These are phyloP conservation scores for Tilletia horrida DNA, from an alignment of 1,284 basidiomycete genomes.

Conservation along the genomic window DNA sequence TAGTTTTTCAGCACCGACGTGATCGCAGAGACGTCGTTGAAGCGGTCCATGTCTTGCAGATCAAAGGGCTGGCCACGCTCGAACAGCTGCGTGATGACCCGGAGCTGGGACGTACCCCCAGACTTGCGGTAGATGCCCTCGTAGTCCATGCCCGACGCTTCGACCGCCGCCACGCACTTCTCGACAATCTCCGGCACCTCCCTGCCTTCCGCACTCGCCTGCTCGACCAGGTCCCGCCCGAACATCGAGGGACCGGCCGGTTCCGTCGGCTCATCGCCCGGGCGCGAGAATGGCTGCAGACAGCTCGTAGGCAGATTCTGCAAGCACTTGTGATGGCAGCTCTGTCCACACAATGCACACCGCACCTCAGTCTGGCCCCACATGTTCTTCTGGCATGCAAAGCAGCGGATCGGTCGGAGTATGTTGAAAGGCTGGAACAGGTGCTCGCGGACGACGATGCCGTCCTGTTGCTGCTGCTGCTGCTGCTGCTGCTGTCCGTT, in stretches of 20 bases:
- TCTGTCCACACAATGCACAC: conserved; percentile 62
- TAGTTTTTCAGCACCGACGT: conserved; percentile 97
- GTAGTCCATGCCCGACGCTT: conserved; percentile 74
- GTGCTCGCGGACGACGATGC: conserved; percentile 61
- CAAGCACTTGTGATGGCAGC: conserved; percentile 44
- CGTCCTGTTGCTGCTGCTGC: too few relatives aligned
- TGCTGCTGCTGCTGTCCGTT: background rate
- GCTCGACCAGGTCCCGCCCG: conserved; percentile 78
- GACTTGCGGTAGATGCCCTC: conserved; percentile 97
- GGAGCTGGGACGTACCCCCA: conserved; percentile 86
- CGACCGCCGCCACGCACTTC: conserved; percentile 91
- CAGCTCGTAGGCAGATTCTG: conserved; percentile 43
- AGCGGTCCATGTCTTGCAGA: conserved; percentile 75
- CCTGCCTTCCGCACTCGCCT: conserved; percentile 70
- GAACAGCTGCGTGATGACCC: conserved; percentile 88
- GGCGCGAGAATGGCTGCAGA: conserved; percentile 34
- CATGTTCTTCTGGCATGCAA: conserved; percentile 95
- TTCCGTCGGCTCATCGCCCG: conserved; percentile 32
- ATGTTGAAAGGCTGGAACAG: conserved; percentile 85
- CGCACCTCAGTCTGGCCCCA: conserved; percentile 88
- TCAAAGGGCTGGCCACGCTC: conserved; percentile 90
- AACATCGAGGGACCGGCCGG: conserved; percentile 71
- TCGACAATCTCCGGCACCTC: conserved; percentile 84
- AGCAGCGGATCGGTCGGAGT: conserved; percentile 82
- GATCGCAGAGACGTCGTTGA: conserved; percentile 95